These are phyloP conservation scores for Tardiomyces depauwii DNA, from an alignment of 1,139 yeast species.

Conservation along the genomic window DNA sequence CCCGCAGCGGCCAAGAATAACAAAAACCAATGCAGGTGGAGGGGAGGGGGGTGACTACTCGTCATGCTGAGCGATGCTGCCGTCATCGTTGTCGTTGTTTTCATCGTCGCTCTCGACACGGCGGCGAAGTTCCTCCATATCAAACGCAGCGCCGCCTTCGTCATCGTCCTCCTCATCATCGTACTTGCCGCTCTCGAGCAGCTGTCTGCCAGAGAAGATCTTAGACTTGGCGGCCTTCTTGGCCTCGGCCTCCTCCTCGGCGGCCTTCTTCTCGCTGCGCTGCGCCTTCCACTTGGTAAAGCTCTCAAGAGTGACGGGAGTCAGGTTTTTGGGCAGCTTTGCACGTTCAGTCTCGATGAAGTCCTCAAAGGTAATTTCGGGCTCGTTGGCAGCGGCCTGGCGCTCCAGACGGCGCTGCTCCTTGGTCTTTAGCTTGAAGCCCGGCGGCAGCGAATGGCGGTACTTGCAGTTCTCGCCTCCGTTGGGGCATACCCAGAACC, in stretches of 20 bases:
- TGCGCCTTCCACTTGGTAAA: slow-evolving; percentile 77
- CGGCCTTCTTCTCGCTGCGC: slow-evolving; percentile 50
- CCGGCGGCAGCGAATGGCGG: slow-evolving; percentile 94
- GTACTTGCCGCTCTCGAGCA: slow-evolving; percentile 59
- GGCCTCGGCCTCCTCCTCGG: slow-evolving; percentile 41
- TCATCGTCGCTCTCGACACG: slow-evolving; percentile 17
- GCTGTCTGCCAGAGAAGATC: slow-evolving; percentile 66
- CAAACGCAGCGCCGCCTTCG: slow-evolving; percentile 38
- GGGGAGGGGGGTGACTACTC: too few relatives aligned
- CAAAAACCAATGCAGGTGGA: too few relatives aligned
- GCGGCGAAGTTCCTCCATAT: slow-evolving; percentile 25
- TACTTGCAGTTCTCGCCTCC: slow-evolving; percentile 91
- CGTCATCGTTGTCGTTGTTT: neutral
- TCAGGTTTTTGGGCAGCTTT: slow-evolving; percentile 64
- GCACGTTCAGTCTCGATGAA: slow-evolving; percentile 91
- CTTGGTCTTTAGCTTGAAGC: slow-evolving; percentile 91
- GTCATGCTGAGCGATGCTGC: neutral
- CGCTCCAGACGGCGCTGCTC: slow-evolving; percentile 89
- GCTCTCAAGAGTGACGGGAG: slow-evolving; percentile 81
- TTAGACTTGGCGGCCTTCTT: slow-evolving; percentile 37
- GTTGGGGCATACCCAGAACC: slow-evolving; percentile 98
- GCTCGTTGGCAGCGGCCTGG: slow-evolving; percentile 74
- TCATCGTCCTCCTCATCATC: slow-evolving; percentile 42
- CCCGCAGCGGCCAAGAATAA: too few relatives aligned
- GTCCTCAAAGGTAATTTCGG: slow-evolving; percentile 89